Percentiles rank a stretch among this genome's conserved stretches.
Evolutionary conservation across 176 grass and related monocot genomes (phyloP).

Genomic region (Poa pratensis): DNA sequence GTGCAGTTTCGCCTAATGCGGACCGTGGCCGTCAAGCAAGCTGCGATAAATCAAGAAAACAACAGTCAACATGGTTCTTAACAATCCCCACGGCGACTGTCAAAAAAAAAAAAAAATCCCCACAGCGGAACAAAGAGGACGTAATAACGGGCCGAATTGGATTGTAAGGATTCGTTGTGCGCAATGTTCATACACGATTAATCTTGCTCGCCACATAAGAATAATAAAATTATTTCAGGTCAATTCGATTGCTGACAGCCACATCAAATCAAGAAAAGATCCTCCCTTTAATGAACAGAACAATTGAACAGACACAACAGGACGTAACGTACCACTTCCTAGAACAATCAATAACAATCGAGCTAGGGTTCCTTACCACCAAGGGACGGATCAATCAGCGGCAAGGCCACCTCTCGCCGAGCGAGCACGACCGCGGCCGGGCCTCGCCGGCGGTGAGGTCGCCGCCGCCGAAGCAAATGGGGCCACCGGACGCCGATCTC

Average conservation of each 20-base stretch:
- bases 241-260: not conserved
- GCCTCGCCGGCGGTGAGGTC: not conserved
- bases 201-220: too few relatives aligned
- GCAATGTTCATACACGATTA: not conserved
- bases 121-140: not conserved
- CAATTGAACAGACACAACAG: not conserved
- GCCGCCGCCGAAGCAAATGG: not conserved
- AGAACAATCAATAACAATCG: not conserved
- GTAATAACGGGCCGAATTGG: not conserved
- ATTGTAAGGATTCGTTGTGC: too few relatives aligned
- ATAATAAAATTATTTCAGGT: not conserved
- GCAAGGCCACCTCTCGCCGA: not conserved
- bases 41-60: not conserved
- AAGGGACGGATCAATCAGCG: not conserved
- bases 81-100: not conserved
- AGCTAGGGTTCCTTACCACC: conserved; percentile 19
- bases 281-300: not conserved
- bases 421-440: not conserved
- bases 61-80: not conserved
- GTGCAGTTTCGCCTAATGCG: not conserved
- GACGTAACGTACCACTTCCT: not conserved
- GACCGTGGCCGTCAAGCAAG: not conserved
- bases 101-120: too few relatives aligned
- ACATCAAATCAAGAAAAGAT: not conserved
- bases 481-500: not conserved